Conservation (phyloP, 768 basidiomycete species). For the Erythrobasidium yunnanense region DNA sequence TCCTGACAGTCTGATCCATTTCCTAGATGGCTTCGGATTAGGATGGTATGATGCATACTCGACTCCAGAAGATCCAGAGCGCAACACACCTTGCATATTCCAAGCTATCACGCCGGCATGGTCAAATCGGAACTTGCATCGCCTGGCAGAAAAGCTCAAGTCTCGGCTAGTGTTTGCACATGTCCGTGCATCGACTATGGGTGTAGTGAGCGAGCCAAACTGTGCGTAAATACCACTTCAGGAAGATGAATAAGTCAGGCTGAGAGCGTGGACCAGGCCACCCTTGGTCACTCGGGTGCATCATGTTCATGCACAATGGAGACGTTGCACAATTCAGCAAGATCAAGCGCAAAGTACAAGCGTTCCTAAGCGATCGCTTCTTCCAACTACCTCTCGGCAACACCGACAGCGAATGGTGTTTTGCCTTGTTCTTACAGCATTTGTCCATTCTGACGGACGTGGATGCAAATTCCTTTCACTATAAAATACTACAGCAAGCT, state of each 20-base stretch:
- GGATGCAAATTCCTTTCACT: conserved; percentile 62
- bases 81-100: conserved; percentile 67
- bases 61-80: conserved; percentile 56
- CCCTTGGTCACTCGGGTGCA: conserved; percentile 78
- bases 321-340: conserved; percentile 64
- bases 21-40: conserved; percentile 78
- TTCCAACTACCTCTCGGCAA: conserved; percentile 84
- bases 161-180: conserved; percentile 85
- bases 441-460: conserved; percentile 38
- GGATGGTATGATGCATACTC: conserved; percentile 89
- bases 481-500: conserved; percentile 60
- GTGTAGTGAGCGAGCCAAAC: conserved; percentile 80
- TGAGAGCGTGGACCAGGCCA: conserved; percentile 45
- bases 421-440: conserved; percentile 47
- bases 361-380: conserved; percentile 63
- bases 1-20: not conserved
- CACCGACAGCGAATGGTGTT: conserved; percentile 97
- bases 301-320: conserved; percentile 59
- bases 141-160: conserved; percentile 92
- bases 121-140: conserved; percentile 87
- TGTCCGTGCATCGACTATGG: conserved; percentile 86
- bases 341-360: conserved; percentile 72
- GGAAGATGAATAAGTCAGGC: not conserved
- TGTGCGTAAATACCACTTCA: conserved; percentile 43
- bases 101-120: conserved; percentile 95